These are phyloP conservation scores for Hansenula sp. DNA, from an alignment of 1,139 yeast species.

Conservation along the genomic window DNA sequence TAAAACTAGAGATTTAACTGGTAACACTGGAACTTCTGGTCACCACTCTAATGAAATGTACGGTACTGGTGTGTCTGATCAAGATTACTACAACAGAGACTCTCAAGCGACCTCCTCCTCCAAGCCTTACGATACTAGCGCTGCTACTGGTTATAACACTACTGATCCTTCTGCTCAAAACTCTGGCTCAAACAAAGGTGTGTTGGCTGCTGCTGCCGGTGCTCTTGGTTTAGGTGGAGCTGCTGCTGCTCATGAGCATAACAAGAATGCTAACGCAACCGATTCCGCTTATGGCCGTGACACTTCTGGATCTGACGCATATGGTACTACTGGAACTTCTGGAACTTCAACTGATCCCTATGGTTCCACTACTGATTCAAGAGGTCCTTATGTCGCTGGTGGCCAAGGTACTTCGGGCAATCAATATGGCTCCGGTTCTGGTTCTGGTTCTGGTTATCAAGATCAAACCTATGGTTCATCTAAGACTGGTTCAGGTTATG, in stretches of 20 bases:
- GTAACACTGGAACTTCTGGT: not conserved
- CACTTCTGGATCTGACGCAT: not conserved
- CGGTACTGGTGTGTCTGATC: conserved; percentile 1
- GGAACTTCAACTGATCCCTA: not conserved
- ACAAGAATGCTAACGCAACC: too few species aligned
- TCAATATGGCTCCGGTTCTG: not conserved
- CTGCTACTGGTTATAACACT: not conserved
- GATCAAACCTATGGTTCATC: too few species aligned
- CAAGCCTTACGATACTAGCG: conserved; percentile 1
- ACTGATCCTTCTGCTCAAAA: not conserved
- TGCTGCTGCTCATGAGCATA: conserved; percentile 8
- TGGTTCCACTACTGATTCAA: not conserved
- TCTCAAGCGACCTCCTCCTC: not conserved
- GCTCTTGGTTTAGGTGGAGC: conserved; percentile 17
- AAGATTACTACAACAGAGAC: conserved; percentile 1
- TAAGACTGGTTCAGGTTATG: not conserved
- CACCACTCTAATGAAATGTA: not conserved
- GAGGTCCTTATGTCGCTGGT: not conserved
- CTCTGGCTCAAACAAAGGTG: conserved; percentile 5
- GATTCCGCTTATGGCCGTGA: not conserved
- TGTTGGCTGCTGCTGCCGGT: conserved; percentile 18
- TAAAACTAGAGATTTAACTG: not conserved
- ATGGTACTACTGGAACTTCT: not conserved
- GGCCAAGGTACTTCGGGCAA: not conserved
- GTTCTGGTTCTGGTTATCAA: not conserved